Evolutionary conservation across 306 rosid genomes (phyloP).

Genomic region (Castanospermum australe): DNA sequence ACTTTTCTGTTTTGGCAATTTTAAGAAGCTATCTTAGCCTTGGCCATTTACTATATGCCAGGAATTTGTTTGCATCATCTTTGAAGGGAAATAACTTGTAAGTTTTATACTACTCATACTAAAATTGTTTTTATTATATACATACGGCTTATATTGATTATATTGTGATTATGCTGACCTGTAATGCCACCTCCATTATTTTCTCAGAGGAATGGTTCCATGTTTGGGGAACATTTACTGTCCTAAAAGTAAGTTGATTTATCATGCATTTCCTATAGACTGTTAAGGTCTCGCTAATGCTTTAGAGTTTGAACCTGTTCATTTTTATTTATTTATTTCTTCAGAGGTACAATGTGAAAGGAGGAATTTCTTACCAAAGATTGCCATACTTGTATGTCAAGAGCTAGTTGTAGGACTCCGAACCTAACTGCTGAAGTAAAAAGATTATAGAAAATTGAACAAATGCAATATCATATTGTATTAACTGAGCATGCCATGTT

Average conservation of each 20-base stretch:
- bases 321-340: neutral
- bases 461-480: neutral
- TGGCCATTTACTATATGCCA: neutral
- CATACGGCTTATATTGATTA: neutral
- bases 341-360: neutral
- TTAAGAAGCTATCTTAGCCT: slow-evolving; percentile 14
- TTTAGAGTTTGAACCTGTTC: neutral
- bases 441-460: neutral
- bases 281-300: neutral
- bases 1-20: neutral
- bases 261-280: neutral
- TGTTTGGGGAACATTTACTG: slow-evolving; percentile 44
- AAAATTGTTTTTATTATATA: neutral
- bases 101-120: slow-evolving; percentile 1
- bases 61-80: slow-evolving; percentile 48
- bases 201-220: slow-evolving; percentile 45
- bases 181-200: slow-evolving; percentile 16
- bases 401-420: neutral
- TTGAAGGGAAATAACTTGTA: slow-evolving; percentile 27
- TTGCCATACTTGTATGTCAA: neutral
- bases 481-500: neutral
- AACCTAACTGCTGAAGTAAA: neutral
- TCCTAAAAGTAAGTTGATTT: slow-evolving; percentile 43
- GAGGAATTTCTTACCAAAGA: neutral
- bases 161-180: slow-evolving; percentile 25